A percentile compares a stretch with the other conserved stretches of the same genome.
These are phyloP conservation scores for Polyplosphaeria fusca DNA, from an alignment of 495 filamentous ascomycete genomes.

Conservation along the genomic window DNA sequence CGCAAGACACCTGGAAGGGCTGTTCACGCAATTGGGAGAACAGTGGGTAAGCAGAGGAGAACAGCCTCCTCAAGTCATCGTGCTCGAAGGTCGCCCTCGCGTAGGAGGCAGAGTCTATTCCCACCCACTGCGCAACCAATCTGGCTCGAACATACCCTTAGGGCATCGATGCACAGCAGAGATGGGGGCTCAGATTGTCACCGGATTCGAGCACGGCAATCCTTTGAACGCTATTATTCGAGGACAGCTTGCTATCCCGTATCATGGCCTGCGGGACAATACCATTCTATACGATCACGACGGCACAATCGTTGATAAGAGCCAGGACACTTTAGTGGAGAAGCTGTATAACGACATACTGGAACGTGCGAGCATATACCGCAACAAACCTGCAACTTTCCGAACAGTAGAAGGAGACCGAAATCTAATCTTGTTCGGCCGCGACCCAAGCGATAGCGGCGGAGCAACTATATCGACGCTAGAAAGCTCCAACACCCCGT, in stretches of 20 bases:
- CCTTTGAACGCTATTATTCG: conserved; percentile 86
- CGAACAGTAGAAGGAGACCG: conserved; percentile 80
- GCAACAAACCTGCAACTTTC: conserved; percentile 64
- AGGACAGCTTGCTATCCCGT: conserved; percentile 82
- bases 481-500: conserved; percentile 55
- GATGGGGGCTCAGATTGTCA: conserved; percentile 96
- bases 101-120: conserved; percentile 96
- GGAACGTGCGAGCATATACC: conserved; percentile 84
- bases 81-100: conserved; percentile 82
- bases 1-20: conserved; percentile 81
- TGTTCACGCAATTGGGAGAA: conserved; percentile 73
- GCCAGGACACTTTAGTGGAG: conserved; percentile 78
- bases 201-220: conserved; percentile 93
- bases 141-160: conserved; percentile 46
- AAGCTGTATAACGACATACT: conserved; percentile 91
- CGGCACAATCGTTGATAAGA: conserved; percentile 72
- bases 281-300: conserved; percentile 88
- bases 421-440: conserved; percentile 76
- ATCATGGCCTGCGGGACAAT: conserved; percentile 78
- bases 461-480: conserved; percentile 68
- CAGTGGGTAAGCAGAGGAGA: conserved; percentile 60
- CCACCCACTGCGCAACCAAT: conserved; percentile 67
- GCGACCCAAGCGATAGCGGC: conserved; percentile 69
- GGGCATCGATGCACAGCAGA: conserved; percentile 75
- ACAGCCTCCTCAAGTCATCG: conserved; percentile 66